phyloP scores from a whole-genome alignment of 1,284 basidiomycete species.

The Coniferiporia weirii region DNA sequence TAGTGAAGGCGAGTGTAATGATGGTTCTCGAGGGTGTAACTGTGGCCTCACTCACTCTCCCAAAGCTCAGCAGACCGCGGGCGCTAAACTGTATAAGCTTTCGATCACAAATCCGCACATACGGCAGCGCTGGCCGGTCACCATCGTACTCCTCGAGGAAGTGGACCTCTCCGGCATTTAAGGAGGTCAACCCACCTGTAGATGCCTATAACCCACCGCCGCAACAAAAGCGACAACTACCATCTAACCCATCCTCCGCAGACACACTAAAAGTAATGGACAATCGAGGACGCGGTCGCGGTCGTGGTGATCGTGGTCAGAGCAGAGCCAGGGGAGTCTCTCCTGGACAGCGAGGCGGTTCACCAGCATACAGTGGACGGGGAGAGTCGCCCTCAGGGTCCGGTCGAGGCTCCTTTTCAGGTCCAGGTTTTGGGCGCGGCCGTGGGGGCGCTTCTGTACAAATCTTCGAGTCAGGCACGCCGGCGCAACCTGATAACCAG shows the following conservation, averaged over 20 bases:
- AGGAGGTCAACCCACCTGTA: too few species aligned
- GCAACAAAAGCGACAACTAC: not conserved
- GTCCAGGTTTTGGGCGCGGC: not conserved
- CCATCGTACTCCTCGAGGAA: not conserved
- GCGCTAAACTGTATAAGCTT: conserved; percentile 2
- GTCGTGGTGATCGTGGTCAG: conserved; percentile 9
- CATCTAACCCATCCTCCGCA: not conserved
- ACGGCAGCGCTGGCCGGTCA: not conserved
- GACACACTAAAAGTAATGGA: not conserved
- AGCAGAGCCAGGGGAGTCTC: conserved; percentile 2
- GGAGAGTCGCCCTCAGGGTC: not conserved
- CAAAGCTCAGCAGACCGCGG: not conserved
- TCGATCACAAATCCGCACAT: not conserved
- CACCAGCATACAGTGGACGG: not conserved
- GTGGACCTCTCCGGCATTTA: too few species aligned
- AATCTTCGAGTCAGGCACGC: conserved; percentile 7
- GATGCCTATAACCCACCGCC: not conserved
- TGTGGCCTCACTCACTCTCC: too few species aligned
- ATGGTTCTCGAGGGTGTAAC: too few species aligned
- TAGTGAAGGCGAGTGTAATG: too few species aligned
- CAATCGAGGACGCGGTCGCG: conserved; percentile 8
- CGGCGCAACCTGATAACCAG: conserved; percentile 8
- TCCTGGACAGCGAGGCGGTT: not conserved
- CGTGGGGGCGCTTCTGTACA: conserved; percentile 1
- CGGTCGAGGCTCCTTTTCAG: not conserved